Base-by-base conservation (phyloP, 139 green algal species). In the Closterium sp. region DNA sequence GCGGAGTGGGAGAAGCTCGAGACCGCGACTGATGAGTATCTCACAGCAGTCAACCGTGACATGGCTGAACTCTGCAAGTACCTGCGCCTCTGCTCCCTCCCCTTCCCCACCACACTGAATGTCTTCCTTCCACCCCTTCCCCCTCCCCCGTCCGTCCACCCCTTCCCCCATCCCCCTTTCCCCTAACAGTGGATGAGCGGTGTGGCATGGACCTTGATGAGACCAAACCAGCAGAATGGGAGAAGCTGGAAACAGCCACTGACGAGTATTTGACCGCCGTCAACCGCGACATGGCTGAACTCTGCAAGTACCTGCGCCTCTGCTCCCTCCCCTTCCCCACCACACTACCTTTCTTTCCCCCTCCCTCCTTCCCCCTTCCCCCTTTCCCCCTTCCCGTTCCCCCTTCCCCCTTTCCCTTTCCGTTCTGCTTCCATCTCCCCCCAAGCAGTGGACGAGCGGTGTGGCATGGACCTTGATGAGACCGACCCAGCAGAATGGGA, bases 191-290 rank as follows among this genome's bases (percentile, higher is more conserved):
- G 32, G 92, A 94, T n/a, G 92, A 94, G 22, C 85, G 89, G 17
- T 93, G 92, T 86, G 42, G 38, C 21, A 94, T 94, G 92, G 92
- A 94, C 42, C 92, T 94, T 29, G 92, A 94, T 17, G 92, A 92
- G 50, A 94, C 89, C 4, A 89, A 94, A 70, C 89, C 92, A 19
- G 73, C 70, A 70, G 86, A 70, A n/a, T 94, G 92, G 92, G 42
- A 90, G 27, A 90, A 62, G 31, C 86, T 94, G 86, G 90, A 92
- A 27, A 85, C 84, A 9, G 92, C 92, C 2, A 93, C 92, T 29
- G 24, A 31, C 4, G 92, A 95, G 38, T 95, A 95, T 86, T 4
- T 94, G 2, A 50, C 86, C 4, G 29, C 38, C 19, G 91, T 70
- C 34, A 31, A 31, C 21, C 70, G 34, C 45, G 28, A 50, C 70